Base-by-base conservation (phyloP, 805 yeast genomes). In the Myxozyma vanderwaltii region DNA sequence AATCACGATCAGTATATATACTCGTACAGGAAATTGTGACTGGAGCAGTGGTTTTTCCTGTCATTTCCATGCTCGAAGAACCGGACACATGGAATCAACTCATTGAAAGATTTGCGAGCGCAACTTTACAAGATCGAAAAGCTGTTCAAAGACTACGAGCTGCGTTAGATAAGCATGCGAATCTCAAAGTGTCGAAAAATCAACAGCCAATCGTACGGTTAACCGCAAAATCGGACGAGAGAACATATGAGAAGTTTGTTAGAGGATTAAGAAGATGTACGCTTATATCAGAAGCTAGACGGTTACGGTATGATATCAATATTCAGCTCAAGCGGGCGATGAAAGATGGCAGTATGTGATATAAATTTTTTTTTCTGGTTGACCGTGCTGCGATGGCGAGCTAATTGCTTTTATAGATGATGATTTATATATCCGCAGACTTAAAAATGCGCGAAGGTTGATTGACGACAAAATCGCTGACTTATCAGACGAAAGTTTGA, bases 81-180 rank as follows among this genome's bases (percentile, higher is more conserved):
- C 82, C 92, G 0, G 96, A 90, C 69, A 86, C 83, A 60, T 87
- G 86, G 82, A 91, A 91, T 70, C 81, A 83, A 56, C 68, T 78
- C 41, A 77, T 90, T 15, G 84, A 84, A 8, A 80, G 81, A 52
- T 70, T 80, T 1, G 81, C 88, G 1, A 85, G 89, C 2, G 80
- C 79, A 31, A 80, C 86, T 12, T 75, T 91, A 69, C 84, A 84
- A 63, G 95, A 89, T 67, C 76, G 91, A 56, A 81, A 81, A 38
- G 89, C 88, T 67, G 95, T 91, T 0, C 82, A 85, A 59, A 81
- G 84, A 63, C 78, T 91, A 23, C 75, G 96, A 61, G 82, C 80
- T 23, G 88, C 89, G 0, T 74, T 91, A 36, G 86, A 85, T 62
- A 80, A 82, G 61, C 94, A 90, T 67, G 52, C 64, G 47, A 50